Evolutionary conservation across 495 filamentous ascomycete genomes (phyloP).

Genomic region (Aspergillus haitiensis): DNA sequence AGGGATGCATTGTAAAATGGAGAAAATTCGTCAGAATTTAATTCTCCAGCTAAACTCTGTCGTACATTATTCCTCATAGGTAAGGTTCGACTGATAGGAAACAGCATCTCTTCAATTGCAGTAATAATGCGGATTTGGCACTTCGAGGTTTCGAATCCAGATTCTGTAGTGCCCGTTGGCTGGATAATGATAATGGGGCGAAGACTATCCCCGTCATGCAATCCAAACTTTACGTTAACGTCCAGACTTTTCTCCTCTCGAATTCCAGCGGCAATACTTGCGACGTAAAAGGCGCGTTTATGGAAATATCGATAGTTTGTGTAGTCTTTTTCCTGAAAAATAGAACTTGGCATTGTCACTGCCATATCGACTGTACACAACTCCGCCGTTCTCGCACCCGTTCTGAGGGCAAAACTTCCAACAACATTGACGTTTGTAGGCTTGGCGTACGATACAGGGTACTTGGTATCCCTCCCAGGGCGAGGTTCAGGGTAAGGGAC

Average conservation of each 20-base stretch:
- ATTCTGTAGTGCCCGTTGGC: conserved; percentile 33
- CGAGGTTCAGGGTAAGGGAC: conserved; percentile 82
- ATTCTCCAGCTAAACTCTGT: conserved; percentile 36
- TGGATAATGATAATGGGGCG: conserved; percentile 68
- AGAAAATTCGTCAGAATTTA: conserved; percentile 52
- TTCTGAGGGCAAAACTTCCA: conserved; percentile 82
- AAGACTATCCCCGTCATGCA: conserved; percentile 74
- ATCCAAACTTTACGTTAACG: conserved; percentile 61
- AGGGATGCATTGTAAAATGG: conserved; percentile 89
- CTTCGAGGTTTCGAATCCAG: conserved; percentile 34
- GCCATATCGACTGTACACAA: conserved; percentile 72
- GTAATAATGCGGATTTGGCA: conserved; percentile 78
- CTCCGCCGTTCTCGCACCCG: conserved; percentile 60
- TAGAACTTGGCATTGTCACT: conserved; percentile 72
- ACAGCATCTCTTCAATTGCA: conserved; percentile 62
- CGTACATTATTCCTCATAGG: conserved; percentile 73
- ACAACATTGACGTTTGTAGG: conserved; percentile 82
- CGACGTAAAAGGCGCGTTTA: conserved; percentile 89
- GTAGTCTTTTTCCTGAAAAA: conserved; percentile 95
- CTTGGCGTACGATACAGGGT: conserved; percentile 73
- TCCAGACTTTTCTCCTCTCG: conserved; percentile 52
- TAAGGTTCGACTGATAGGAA: conserved; percentile 65
- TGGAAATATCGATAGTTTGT: conserved; percentile 91
- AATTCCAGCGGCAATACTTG: conserved; percentile 70
- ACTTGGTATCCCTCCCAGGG: conserved; percentile 70